Evolutionary conservation across 345 rosid genomes (phyloP), one percentile per base, ranked within the genome.

Genomic region (Aurinia saxatilis): DNA sequence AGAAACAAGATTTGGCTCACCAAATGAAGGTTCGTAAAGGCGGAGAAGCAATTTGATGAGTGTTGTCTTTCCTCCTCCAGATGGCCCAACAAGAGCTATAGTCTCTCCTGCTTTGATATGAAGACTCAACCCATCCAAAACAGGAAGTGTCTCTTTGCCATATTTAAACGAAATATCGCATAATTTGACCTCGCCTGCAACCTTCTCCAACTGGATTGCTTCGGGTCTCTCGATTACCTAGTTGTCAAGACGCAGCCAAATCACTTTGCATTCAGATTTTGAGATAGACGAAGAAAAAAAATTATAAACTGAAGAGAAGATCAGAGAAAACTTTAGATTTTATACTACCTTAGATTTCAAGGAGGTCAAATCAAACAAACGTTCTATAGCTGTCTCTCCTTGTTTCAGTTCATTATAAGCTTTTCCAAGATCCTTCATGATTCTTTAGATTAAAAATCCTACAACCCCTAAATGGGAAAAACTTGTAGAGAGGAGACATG

Each of bases 21-120:
- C 98, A 41, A 82, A 77, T 46, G 75, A 75, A 62, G 93, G 86
- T 68, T 92, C 85, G 57, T 89, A 92, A 45, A 92, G 89, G 50
- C 86, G 93, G 72, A 92, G 97, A 75, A 92, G 93, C 85, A 92
- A 71, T 84, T 89, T 92, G 53, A 77, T 76, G 12, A 92, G 83
- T n/a, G 98, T 89, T 17, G 98, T 85, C 84, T 92, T 92, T 57
- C 98, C 98, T 68, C 97, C 98, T 55, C 98, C 98, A 50, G 98
- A 92, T 63, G 93, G 96, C 34, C 98, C 97, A 49, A 85, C 84
- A 55, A 92, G 74, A 40, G 98, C 96, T 58, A 89, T 66, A 46
- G 89, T 89, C 84, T 92, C 98, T 65, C 98, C 98, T 62, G 95
- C 96, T 79, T 70, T 78, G 47, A 92, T 73, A 74, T 82, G 95